A percentile compares a stretch with the other conserved stretches of the same genome.
Evolutionary conservation across 495 filamentous ascomycete species (phyloP).

Genomic region (Aspergillus olivimuriae): DNA sequence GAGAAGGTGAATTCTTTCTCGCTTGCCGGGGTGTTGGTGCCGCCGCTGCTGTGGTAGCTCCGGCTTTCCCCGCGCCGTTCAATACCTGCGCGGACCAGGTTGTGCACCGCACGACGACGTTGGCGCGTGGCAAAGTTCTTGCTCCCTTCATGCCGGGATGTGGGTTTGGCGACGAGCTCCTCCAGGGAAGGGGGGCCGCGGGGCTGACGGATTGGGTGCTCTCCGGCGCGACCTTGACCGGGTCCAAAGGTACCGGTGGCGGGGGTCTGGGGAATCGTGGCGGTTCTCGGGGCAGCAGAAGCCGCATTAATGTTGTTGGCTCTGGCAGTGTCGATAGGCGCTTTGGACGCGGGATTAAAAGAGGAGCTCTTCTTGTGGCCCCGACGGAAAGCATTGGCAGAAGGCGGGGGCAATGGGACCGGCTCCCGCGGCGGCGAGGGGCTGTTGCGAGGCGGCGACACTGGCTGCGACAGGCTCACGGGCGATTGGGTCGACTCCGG

Average conservation of each 20-base stretch:
- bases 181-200: constrained; percentile 89
- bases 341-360: constrained; percentile 56
- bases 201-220: constrained; percentile 91
- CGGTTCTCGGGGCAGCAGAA: constrained; percentile 64
- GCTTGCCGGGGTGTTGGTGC: constrained; percentile 83
- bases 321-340: constrained; percentile 52
- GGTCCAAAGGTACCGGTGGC: constrained; percentile 86
- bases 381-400: constrained; percentile 80
- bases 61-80: constrained; percentile 69
- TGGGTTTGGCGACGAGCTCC: constrained; percentile 84
- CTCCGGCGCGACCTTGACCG: constrained; percentile 84
- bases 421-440: constrained; percentile 57
- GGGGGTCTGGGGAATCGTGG: constrained; percentile 72
- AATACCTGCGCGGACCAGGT: constrained; percentile 81
- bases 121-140: constrained; percentile 97
- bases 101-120: constrained; percentile 85
- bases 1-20: constrained; percentile 79
- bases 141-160: constrained; percentile 90
- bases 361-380: constrained; percentile 90
- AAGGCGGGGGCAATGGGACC: constrained; percentile 69
- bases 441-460: constrained; percentile 65
- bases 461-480: constrained; percentile 32
- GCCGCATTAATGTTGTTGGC: constrained; percentile 41
- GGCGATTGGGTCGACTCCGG: constrained; percentile 50
- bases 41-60: constrained; percentile 54